These are phyloP conservation scores for Extremus antarcticus DNA, from an alignment of 495 filamentous ascomycete genomes.

Conservation along the genomic window DNA sequence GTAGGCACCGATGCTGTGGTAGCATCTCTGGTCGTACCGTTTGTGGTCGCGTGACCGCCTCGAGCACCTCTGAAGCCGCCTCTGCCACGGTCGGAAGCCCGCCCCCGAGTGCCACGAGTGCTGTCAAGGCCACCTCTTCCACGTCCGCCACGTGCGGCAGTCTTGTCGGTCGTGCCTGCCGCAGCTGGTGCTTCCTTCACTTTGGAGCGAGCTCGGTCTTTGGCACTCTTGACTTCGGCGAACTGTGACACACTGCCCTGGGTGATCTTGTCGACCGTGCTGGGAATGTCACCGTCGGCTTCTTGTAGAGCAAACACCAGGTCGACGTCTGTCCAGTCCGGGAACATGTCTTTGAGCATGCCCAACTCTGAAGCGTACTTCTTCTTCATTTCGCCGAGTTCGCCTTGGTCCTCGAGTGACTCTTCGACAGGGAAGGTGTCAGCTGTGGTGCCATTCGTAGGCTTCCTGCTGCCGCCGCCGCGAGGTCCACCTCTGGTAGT, in stretches of 20 bases:
- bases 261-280: constrained; percentile 77
- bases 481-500: constrained; percentile 58
- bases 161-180: constrained; percentile 34
- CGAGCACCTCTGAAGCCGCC: constrained; percentile 59
- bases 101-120: constrained; percentile 51
- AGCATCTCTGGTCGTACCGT: constrained; percentile 25
- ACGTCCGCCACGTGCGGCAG: constrained; percentile 47
- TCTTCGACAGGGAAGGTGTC: constrained; percentile 40
- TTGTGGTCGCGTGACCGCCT: constrained; percentile 48
- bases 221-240: constrained; percentile 83
- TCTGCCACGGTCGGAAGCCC: constrained; percentile 65
- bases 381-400: constrained; percentile 84
- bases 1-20: constrained; percentile 25
- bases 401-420: constrained; percentile 70
- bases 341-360: constrained; percentile 80
- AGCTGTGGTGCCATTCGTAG: constrained; percentile 53
- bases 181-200: constrained; percentile 54
- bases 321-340: constrained; percentile 85
- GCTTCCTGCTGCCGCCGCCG: constrained; percentile 45
- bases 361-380: constrained; percentile 63
- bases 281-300: constrained; percentile 75
- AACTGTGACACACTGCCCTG: constrained; percentile 89
- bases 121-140: constrained; percentile 55
- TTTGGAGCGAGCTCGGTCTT: constrained; percentile 74
- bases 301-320: constrained; percentile 85